phyloP scores from a whole-genome alignment of 164 flowering plant species.

The Saururus chinensis region DNA sequence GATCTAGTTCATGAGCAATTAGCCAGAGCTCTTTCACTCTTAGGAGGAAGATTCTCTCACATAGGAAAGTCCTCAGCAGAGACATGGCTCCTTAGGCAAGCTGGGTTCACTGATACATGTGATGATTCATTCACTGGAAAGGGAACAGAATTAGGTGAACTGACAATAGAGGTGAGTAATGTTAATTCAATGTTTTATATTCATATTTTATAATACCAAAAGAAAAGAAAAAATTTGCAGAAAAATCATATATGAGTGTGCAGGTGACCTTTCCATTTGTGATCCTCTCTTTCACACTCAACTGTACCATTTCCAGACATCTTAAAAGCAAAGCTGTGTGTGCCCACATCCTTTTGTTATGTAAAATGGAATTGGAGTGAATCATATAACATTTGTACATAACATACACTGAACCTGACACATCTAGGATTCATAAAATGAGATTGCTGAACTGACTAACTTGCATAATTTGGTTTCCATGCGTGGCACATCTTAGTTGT shows the following conservation, averaged over 20 bases:
- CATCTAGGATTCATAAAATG: background rate
- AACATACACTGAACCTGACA: no score
- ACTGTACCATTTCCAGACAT: no score
- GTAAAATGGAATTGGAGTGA: no score
- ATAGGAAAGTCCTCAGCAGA: constrained; percentile 36
- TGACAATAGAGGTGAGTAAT: constrained; percentile 16
- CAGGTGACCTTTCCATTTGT: no score
- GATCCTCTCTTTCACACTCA: no score
- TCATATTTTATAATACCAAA: background rate
- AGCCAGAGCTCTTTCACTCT: constrained; percentile 43
- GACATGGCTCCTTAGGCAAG: constrained; percentile 42
- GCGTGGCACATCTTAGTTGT: no score
- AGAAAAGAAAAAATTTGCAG: background rate
- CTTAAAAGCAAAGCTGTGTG: no score
- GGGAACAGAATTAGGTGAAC: constrained; percentile 10
- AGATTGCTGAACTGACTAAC: background rate
- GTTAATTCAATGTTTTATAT: background rate
- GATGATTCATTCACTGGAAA: constrained; percentile 16
- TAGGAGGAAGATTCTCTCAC: constrained; percentile 40
- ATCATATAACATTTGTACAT: no score
- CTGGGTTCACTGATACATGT: constrained; percentile 28
- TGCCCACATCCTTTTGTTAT: no score
- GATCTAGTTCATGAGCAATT: constrained; percentile 38
- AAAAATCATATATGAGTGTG: no score
- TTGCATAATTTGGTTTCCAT: background rate